A percentile compares a stretch with the other conserved stretches of the same genome.
Evolutionary conservation across 352 stramenopile species (phyloP).

Genomic region (Stramenopiles sp.): DNA sequence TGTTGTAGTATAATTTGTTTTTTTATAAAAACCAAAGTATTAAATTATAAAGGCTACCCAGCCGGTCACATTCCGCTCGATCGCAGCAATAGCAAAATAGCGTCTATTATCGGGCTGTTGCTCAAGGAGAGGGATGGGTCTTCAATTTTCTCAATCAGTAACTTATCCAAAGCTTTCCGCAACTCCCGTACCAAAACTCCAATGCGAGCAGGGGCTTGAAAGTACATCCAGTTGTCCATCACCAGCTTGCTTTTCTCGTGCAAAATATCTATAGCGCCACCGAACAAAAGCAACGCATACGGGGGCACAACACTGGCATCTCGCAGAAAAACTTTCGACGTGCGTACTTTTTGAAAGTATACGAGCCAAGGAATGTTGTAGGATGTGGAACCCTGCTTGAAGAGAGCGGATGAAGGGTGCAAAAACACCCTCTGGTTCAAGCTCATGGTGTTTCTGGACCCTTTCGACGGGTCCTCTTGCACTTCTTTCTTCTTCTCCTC

Average conservation of each 20-base stretch:
- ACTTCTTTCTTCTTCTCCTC: conserved; percentile 29
- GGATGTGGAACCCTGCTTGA: conserved; percentile 39
- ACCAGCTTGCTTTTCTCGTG: conserved; percentile 62
- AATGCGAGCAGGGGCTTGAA: conserved; percentile 71
- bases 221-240: conserved; percentile 74
- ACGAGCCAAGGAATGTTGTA: conserved; percentile 87
- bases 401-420: conserved; percentile 79
- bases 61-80: conserved; percentile 52
- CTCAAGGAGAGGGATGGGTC: conserved; percentile 68
- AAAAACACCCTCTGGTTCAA: conserved; percentile 78
- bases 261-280: conserved; percentile 65
- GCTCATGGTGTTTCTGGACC: conserved; percentile 14
- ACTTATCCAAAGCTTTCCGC: conserved; percentile 65
- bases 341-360: conserved; percentile 76
- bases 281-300: conserved; percentile 93
- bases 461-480: conserved; percentile 18
- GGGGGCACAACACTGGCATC: conserved; percentile 88
- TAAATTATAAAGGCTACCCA: too few species aligned
- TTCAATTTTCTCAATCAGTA: conserved; percentile 79
- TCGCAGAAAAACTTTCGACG: conserved; percentile 86
- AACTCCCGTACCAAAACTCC: conserved; percentile 88
- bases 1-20: too few species aligned
- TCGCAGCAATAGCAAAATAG: conserved; percentile 49
- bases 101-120: conserved; percentile 49
- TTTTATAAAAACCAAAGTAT: too few species aligned